Percentiles rank a stretch among this genome's conserved stretches.
Conservation (phyloP, 345 rosid genomes). For the Hypericum androsaemum region DNA sequence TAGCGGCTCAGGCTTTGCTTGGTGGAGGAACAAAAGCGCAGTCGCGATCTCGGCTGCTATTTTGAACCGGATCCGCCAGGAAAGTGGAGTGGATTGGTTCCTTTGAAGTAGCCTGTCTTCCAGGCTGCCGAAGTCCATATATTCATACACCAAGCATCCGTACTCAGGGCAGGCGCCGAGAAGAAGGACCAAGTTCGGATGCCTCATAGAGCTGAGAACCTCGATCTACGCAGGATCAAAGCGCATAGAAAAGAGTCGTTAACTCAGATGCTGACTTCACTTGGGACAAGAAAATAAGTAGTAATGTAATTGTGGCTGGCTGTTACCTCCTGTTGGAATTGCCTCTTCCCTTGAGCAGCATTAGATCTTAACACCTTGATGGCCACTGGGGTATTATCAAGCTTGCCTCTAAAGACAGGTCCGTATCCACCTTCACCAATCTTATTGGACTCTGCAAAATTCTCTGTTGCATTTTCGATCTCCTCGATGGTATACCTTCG, state of each 20-base stretch:
- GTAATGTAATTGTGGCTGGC: background rate
- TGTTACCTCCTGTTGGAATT: constrained; percentile 76
- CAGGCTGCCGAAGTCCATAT: constrained; percentile 67
- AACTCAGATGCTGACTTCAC: background rate
- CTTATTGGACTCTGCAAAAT: constrained; percentile 37
- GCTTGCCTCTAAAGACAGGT: constrained; percentile 76
- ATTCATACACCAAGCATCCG: constrained; percentile 88
- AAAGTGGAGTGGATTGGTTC: constrained; percentile 52
- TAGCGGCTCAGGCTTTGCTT: constrained; percentile 88
- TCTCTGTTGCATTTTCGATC: constrained; percentile 64
- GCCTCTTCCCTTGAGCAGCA: constrained; percentile 86
- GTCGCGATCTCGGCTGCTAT: constrained; percentile 79
- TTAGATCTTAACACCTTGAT: constrained; percentile 81
- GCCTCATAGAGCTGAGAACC: constrained; percentile 73
- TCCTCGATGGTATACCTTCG: constrained; percentile 70
- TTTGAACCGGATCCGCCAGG: constrained; percentile 63
- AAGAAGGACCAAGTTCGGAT: constrained; percentile 92
- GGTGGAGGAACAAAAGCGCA: constrained; percentile 82
- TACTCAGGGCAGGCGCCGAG: constrained; percentile 86
- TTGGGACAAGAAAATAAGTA: background rate
- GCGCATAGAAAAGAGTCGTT: constrained; percentile 7
- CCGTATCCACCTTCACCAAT: constrained; percentile 97
- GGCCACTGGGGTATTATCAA: constrained; percentile 85
- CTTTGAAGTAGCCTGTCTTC: constrained; percentile 68
- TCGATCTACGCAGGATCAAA: constrained; percentile 40